Percentiles rank a stretch among this genome's conserved stretches.
Evolutionary conservation across 257 asterid genomes (phyloP).

Genomic region (Petrea volubilis): DNA sequence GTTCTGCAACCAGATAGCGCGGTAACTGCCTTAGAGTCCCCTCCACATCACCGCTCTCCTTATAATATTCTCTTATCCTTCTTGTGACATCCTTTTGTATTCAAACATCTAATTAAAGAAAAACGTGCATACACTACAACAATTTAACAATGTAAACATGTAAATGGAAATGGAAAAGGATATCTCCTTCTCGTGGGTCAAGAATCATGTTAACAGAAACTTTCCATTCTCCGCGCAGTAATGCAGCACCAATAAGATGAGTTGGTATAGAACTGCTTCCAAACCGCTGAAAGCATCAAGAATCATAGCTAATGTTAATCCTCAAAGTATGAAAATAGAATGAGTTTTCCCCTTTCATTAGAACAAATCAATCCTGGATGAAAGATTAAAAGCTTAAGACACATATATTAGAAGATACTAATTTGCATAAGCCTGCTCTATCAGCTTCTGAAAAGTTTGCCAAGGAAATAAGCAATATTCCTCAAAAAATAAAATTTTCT

Average conservation of each 20-base stretch:
- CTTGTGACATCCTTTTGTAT: conserved; percentile 73
- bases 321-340: background rate
- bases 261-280: conserved; percentile 96
- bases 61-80: conserved; percentile 70
- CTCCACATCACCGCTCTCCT: conserved; percentile 76
- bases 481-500: too few relatives aligned
- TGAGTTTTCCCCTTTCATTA: background rate
- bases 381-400: background rate
- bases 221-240: conserved; percentile 95
- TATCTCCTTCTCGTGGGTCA: conserved; percentile 99
- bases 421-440: background rate
- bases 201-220: conserved; percentile 78
- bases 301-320: background rate
- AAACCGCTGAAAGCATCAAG: conserved; percentile 69
- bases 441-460: background rate
- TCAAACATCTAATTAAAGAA: conserved; percentile 52
- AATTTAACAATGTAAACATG: conserved; percentile 7
- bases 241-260: conserved; percentile 85
- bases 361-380: conserved; percentile 6
- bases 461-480: background rate
- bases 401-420: background rate
- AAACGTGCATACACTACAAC: conserved; percentile 14
- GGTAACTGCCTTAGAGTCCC: conserved; percentile 92
- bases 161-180: conserved; percentile 50
- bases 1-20: conserved; percentile 86